Evolutionary conservation across 352 stramenopile genomes (phyloP).

Genomic region (Globisporangium lucens): DNA sequence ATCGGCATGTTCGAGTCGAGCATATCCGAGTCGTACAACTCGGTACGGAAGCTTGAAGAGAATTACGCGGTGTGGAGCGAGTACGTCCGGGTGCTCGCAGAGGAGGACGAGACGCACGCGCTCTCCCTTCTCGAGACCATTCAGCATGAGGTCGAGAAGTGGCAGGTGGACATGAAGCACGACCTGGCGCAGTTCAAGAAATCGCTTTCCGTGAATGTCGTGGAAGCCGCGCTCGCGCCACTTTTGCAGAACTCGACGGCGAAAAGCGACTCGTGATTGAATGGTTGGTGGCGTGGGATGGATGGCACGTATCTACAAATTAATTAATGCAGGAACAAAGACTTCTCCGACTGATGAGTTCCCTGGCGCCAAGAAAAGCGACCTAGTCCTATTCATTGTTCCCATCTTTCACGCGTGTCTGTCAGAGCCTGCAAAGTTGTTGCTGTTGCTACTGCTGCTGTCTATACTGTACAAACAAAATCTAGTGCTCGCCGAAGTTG

Average conservation of each 20-base stretch:
- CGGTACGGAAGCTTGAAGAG: constrained; percentile 60
- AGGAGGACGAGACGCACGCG: constrained; percentile 67
- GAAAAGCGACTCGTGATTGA: constrained; percentile 16
- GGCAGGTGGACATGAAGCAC: constrained; percentile 71
- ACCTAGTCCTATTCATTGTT: neutral
- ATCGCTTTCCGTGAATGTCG: constrained; percentile 47
- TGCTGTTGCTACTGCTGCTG: neutral
- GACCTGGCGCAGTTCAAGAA: constrained; percentile 62
- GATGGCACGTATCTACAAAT: neutral
- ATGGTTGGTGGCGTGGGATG: constrained; percentile 12
- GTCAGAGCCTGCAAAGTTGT: constrained; percentile 11
- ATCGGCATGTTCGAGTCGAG: constrained; percentile 60
- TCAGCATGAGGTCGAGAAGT: constrained; percentile 66
- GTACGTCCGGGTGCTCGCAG: constrained; percentile 59
- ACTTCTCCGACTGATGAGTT: neutral
- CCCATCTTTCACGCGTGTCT: constrained; percentile 16
- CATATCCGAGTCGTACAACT: constrained; percentile 65
- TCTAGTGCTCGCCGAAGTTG: constrained; percentile 26
- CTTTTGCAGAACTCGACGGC: constrained; percentile 24
- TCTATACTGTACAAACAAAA: constrained; percentile 6
- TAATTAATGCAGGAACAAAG: constrained; percentile 1
- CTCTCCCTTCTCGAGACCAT: constrained; percentile 59
- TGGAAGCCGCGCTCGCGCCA: constrained; percentile 43
- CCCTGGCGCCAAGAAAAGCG: neutral
- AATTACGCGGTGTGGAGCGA: constrained; percentile 75